Evolutionary conservation across 2,329 filamentous ascomycete genomes (phyloP).

Genomic region (Aspergillus sp.): DNA sequence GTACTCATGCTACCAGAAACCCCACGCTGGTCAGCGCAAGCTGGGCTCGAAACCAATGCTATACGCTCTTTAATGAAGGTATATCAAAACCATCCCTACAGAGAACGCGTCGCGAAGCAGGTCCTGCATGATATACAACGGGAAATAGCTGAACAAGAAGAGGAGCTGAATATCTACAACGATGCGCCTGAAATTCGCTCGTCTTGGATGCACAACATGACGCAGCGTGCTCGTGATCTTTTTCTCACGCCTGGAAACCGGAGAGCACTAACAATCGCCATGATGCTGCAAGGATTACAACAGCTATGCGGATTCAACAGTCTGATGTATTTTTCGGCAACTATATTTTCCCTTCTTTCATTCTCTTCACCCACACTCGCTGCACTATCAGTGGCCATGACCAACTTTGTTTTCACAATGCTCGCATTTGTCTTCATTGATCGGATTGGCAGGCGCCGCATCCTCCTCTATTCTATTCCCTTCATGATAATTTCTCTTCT

Average conservation of each 20-base stretch:
- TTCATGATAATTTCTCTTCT: constrained; percentile 76
- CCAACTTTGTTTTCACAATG: constrained; percentile 80
- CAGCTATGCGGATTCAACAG: constrained; percentile 91
- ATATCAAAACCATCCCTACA: constrained; percentile 52
- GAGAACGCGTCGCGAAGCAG: constrained; percentile 52
- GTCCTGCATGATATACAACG: constrained; percentile 69
- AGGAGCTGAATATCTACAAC: constrained; percentile 35
- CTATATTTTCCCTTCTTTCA: constrained; percentile 74
- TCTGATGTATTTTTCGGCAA: constrained; percentile 88
- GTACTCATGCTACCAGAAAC: constrained; percentile 80
- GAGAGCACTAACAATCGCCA: constrained; percentile 79
- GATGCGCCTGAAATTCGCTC: constrained; percentile 16
- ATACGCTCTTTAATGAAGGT: constrained; percentile 64
- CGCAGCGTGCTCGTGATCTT: constrained; percentile 30
- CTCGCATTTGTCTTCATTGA: constrained; percentile 75
- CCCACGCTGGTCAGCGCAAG: constrained; percentile 80
- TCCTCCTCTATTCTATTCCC: constrained; percentile 79
- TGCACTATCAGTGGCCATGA: constrained; percentile 75
- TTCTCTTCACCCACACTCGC: constrained; percentile 78
- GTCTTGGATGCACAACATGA: constrained; percentile 28
- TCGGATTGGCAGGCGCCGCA: constrained; percentile 72
- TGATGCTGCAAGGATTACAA: constrained; percentile 81
- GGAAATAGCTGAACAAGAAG: constrained; percentile 70
- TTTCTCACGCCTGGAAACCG: constrained; percentile 49
- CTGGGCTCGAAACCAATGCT: constrained; percentile 62